Evolutionary conservation across 345 rosid genomes (phyloP), one percentile per base, ranked within the genome.

Genomic region (Barbarea vulgaris): DNA sequence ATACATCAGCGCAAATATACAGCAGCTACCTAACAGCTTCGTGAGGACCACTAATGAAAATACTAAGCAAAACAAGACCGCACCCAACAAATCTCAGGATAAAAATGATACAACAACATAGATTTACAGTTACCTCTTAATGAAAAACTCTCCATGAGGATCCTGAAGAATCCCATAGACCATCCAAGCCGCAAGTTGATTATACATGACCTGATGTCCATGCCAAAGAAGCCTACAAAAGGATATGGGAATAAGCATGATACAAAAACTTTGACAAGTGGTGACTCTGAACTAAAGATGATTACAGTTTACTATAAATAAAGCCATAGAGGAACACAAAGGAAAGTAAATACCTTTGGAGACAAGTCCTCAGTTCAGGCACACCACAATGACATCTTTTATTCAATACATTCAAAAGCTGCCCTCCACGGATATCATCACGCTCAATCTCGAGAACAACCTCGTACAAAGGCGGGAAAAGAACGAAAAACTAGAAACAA

Each of bases 131-230:
- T 80, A 92, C 98, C 96, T 90, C 84, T 86, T 79, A 46, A 92
- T 85, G 76, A 91, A 90, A 84, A 94, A 92, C 79, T 94, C 98
- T 69, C 83, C 87, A 82, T 91, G 91, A 77, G 90, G 92, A 79
- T 91, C 98, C 80, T 94, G 98, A 77, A 90, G 93, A 83, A 94
- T 91, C 71, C 98, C 98, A 82, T 91, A 92, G 61, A 94, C 89
- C 93, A 90, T 87, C 98, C 97, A 91, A 66, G 97, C 86, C 0
- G 97, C 96, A 67, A 94, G 97, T 72, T 92, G 98, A 82, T 87
- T 90, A 78, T 90, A 91, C 90, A 94, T 79, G 71, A 94, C 96
- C 75, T 92, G 98, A 80, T 92, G 97, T 64, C 97, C 97, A 58
- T 94, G 97, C 98, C 98, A 94, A 81, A 90, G 93, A 82, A 94